Evolutionary conservation across 495 filamentous ascomycete species (phyloP).

Genomic region (Schizothecium vesticola): DNA sequence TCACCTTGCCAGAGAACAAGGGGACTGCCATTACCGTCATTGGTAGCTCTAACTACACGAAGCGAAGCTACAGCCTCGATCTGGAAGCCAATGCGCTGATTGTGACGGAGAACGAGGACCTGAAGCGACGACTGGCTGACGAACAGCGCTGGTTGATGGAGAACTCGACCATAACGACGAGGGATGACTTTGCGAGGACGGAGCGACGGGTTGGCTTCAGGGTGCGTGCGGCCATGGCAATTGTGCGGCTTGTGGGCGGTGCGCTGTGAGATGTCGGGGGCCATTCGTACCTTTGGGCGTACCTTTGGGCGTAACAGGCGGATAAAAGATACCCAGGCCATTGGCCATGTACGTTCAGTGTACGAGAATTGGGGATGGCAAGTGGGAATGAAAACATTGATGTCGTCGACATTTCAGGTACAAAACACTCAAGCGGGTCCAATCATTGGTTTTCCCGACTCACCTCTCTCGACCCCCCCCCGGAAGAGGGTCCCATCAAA

Average conservation of each 20-base stretch:
- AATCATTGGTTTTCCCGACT: not conserved
- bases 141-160: slow-evolving; percentile 77
- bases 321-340: not conserved
- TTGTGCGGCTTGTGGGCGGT: slow-evolving; percentile 68
- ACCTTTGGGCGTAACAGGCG: not conserved
- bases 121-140: slow-evolving; percentile 67
- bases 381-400: not conserved
- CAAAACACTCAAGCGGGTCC: too few relatives aligned
- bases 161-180: slow-evolving; percentile 56
- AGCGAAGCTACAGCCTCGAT: slow-evolving; percentile 85
- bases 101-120: slow-evolving; percentile 66
- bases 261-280: slow-evolving; percentile 48
- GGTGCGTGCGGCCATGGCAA: slow-evolving; percentile 87
- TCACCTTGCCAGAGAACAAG: slow-evolving; percentile 58
- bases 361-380: not conserved
- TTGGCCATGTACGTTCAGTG: not conserved
- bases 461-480: not conserved
- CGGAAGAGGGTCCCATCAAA: not conserved
- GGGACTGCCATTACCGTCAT: slow-evolving; percentile 74
- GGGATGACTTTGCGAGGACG: slow-evolving; percentile 69
- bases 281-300: too few relatives aligned
- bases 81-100: slow-evolving; percentile 82
- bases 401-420: not conserved
- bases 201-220: slow-evolving; percentile 81
- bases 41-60: slow-evolving; percentile 93